Evolutionary conservation across 1,284 basidiomycete genomes (phyloP), one percentile per base, ranked within the genome.

Genomic region (Testicularia cyperi): DNA sequence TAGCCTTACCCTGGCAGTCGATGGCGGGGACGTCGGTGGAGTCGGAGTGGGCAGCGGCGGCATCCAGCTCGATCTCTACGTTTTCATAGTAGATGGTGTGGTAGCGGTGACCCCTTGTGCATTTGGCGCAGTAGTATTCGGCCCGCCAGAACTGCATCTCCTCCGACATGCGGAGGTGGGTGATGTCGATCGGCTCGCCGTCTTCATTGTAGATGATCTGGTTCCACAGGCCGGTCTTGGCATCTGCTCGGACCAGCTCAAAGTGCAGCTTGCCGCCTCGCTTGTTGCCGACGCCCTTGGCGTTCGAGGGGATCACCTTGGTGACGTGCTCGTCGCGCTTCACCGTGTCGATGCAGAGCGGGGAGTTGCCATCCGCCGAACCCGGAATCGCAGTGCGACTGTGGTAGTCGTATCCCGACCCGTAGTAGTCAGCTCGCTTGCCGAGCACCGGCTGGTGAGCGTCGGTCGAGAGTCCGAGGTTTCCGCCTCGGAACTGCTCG

Each of bases 31-130:
- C 18, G 9, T 38, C 20, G 23, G 35, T 38, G 19, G 52, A 27
- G 7, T 21, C 13, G 13, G 28, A 29, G n/a, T n/a, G n/a, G n/a
- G n/a, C n/a, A n/a, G n/a, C n/a, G n/a, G n/a, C n/a, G n/a, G n/a
- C n/a, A 23, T 58, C 48, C n/a, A 52, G 25, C 25, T 58, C 55
- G 37, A 58, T 52, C 44, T 58, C 55, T 33, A 58, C 40, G 14
- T 52, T n/a, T 30, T 58, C 55, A 38, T 58, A 58, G n/a, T 24
- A 12, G 14, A 58, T 35, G 6, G 43, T 52, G 38, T 58, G 55
- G 18, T 40, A 21, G 22, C 35, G 25, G 20, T 47, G 40, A 9
- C 47, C 55, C 3, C 26, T n/a, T 14, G 33, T 23, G 41, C 55
- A 52, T 8, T 36, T 21, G 23, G 41, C 41, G 28, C 55, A 58